phyloP scores from a whole-genome alignment of 2,329 filamentous ascomycete genomes.

The Nectriaceae sp. region DNA sequence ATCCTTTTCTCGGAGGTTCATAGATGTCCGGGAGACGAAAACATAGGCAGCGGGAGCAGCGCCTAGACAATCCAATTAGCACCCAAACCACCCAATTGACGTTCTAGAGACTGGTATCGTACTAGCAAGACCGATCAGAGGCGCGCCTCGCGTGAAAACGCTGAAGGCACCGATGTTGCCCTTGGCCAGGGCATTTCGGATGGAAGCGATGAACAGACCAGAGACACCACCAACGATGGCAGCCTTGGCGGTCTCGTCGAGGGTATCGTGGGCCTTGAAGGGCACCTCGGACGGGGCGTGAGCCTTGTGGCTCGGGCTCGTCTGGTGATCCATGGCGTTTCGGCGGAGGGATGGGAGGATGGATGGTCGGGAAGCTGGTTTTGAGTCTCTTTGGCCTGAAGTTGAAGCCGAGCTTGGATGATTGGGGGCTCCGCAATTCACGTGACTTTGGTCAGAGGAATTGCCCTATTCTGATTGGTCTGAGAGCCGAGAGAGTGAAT shows the following conservation, averaged over 20 bases:
- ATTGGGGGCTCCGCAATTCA: conserved; percentile 23
- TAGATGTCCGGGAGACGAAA: conserved; percentile 74
- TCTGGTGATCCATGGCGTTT: conserved; percentile 37
- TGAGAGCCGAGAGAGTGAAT: conserved; percentile 7
- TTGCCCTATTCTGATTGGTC: conserved; percentile 36
- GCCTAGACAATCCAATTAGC: conserved; percentile 48
- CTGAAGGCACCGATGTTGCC: conserved; percentile 80
- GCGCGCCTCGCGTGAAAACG: conserved; percentile 77
- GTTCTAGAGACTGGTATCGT: conserved; percentile 14
- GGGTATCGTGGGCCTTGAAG: conserved; percentile 75
- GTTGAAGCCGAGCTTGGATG: conserved; percentile 27
- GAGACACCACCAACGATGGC: conserved; percentile 64
- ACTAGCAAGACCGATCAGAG: conserved; percentile 61
- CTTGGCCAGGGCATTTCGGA: conserved; percentile 85
- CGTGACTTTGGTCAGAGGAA: conserved; percentile 39
- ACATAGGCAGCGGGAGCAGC: conserved; percentile 68
- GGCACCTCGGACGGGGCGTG: conserved; percentile 25
- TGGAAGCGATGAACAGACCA: conserved; percentile 72
- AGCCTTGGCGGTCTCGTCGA: conserved; percentile 66
- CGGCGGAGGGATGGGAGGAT: conserved; percentile 15
- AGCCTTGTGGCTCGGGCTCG: conserved; percentile 29
- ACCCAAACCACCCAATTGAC: conserved; percentile 20
- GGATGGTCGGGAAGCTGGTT: conserved; percentile 25
- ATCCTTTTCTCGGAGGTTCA: conserved; percentile 84
- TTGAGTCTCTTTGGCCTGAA: conserved; percentile 27